Conservation (phyloP, 2,329 filamentous ascomycete genomes). For the Kalmusia sp. region DNA sequence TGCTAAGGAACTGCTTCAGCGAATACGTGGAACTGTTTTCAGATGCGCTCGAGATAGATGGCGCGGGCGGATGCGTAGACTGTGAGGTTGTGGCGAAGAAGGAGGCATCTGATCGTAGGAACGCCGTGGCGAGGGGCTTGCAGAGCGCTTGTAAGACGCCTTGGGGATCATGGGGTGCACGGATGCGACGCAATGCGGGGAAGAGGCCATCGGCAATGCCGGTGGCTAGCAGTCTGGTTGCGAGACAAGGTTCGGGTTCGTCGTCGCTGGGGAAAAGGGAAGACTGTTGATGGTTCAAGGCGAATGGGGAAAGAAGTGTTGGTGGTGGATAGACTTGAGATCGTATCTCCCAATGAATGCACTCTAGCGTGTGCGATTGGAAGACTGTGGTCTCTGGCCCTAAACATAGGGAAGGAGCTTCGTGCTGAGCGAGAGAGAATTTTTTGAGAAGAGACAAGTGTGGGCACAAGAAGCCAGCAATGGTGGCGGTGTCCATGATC, state of each 20-base stretch:
- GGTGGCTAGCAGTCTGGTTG: constrained; percentile 68
- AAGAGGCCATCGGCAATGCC: constrained; percentile 70
- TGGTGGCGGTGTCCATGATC: constrained; percentile 57
- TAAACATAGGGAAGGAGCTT: constrained; percentile 53
- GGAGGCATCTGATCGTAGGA: constrained; percentile 51
- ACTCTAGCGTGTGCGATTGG: constrained; percentile 56
- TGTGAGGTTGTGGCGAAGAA: constrained; percentile 17
- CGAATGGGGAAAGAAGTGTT: constrained; percentile 12
- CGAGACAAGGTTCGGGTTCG: constrained; percentile 57
- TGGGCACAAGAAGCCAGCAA: constrained; percentile 59
- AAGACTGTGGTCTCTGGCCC: constrained; percentile 55
- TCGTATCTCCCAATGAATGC: constrained; percentile 66
- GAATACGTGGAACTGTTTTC: background rate
- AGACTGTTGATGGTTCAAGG: background rate
- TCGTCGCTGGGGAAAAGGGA: constrained; percentile 29
- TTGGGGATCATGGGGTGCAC: constrained; percentile 72
- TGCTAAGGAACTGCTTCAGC: constrained; percentile 6
- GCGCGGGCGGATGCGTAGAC: background rate
- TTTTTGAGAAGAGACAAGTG: constrained; percentile 53
- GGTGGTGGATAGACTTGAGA: constrained; percentile 33
- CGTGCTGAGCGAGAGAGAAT: constrained; percentile 61
- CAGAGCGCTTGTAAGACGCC: constrained; percentile 74
- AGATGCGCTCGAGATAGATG: background rate
- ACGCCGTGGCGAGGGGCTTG: constrained; percentile 64
- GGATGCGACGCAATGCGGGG: constrained; percentile 65